A percentile compares a stretch with the other conserved stretches of the same genome.
phyloP scores from a whole-genome alignment of 2,329 filamentous ascomycete species.

The Trichocomaceae sp. region DNA sequence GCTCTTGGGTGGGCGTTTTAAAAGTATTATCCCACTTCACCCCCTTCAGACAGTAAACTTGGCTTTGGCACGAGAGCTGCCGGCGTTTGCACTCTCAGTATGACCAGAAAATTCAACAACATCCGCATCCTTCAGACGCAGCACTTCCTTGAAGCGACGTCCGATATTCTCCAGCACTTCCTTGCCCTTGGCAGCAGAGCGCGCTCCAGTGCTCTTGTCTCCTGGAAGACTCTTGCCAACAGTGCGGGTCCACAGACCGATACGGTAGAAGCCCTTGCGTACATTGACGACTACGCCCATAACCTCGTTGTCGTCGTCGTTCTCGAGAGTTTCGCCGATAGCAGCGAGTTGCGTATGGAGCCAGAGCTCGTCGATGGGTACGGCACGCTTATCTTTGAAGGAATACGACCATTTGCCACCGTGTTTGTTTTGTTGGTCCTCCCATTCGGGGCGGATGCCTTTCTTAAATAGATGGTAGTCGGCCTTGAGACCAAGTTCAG shows the following conservation, averaged over 20 bases:
- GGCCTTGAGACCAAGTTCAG: conserved; percentile 92
- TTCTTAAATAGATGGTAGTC: conserved; percentile 99
- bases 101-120: conserved; percentile 92
- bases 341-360: conserved; percentile 93
- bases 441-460: conserved; percentile 95
- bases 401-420: conserved; percentile 98
- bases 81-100: conserved; percentile 85
- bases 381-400: conserved; percentile 89
- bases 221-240: conserved; percentile 76
- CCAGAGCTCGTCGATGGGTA: conserved; percentile 94
- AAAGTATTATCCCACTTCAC: neutral
- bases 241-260: conserved; percentile 94
- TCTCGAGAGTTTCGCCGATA: conserved; percentile 95
- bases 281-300: conserved; percentile 99
- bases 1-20: neutral
- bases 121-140: conserved; percentile 71
- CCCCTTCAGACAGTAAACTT: conserved; percentile 71
- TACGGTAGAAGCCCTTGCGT: conserved; percentile 94
- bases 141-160: conserved; percentile 82
- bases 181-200: conserved; percentile 72
- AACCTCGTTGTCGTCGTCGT: conserved; percentile 86
- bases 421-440: conserved; percentile 97
- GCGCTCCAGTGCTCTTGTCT: conserved; percentile 68
- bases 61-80: conserved; percentile 91
- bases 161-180: conserved; percentile 81